A percentile compares a stretch with the other conserved stretches of the same genome.
Conservation (phyloP, 2,329 filamentous ascomycete species). For the Akanthomyces muscarius region DNA sequence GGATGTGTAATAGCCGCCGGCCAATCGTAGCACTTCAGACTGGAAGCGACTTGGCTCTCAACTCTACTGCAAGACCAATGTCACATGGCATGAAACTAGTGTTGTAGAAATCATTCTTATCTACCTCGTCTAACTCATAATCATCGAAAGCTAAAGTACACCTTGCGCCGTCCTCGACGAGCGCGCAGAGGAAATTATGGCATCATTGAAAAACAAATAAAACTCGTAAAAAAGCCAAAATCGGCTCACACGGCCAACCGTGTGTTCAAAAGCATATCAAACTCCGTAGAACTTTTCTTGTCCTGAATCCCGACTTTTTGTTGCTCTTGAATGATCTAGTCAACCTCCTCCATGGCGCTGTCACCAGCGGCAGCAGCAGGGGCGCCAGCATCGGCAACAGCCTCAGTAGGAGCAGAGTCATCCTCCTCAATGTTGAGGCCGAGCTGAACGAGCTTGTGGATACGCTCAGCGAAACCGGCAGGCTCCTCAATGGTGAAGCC, state of each 20-base stretch:
- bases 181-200: slow-evolving; percentile 33
- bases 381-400: slow-evolving; percentile 54
- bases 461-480: slow-evolving; percentile 94
- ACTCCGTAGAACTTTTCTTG: slow-evolving; percentile 41
- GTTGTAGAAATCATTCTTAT: slow-evolving; percentile 22
- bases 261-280: slow-evolving; percentile 29
- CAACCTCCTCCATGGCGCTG: slow-evolving; percentile 99
- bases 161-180: slow-evolving; percentile 25
- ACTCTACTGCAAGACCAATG: too few relatives aligned
- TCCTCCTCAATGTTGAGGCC: slow-evolving; percentile 96
- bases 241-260: slow-evolving; percentile 26
- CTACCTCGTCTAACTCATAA: slow-evolving; percentile 39
- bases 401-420: slow-evolving; percentile 65
- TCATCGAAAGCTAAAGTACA: slow-evolving; percentile 42
- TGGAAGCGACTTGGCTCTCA: too few relatives aligned
- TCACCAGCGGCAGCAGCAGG: slow-evolving; percentile 64
- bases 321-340: slow-evolving; percentile 56
- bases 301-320: slow-evolving; percentile 33
- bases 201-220: slow-evolving; percentile 31
- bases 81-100: not conserved
- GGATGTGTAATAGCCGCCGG: too few relatives aligned
- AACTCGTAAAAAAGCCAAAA: slow-evolving; percentile 30
- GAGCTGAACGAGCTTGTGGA: slow-evolving; percentile 98
- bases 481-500: slow-evolving; percentile 99
- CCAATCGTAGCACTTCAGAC: too few relatives aligned